phyloP scores from a whole-genome alignment of 192 early-diverging fungal genomes.

The Coemansia sp. region DNA sequence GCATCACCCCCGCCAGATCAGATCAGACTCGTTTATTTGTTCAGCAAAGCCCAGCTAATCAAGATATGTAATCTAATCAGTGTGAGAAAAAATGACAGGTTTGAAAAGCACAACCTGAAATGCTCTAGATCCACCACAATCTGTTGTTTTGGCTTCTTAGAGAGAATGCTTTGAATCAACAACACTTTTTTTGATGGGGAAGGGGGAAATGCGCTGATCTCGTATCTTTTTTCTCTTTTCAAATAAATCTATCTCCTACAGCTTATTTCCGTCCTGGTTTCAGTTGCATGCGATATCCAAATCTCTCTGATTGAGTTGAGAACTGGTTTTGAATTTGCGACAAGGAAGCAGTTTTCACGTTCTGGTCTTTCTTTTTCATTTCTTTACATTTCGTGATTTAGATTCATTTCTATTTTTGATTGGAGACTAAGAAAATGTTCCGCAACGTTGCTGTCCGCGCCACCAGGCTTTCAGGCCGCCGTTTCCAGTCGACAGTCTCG shows the following conservation, averaged over 20 bases:
- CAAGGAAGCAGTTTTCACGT: background rate
- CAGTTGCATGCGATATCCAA: background rate
- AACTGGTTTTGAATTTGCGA: slow-evolving; percentile 2
- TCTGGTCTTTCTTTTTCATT: background rate
- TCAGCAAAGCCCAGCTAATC: too few species aligned
- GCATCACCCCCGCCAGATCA: too few species aligned
- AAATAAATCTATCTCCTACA: background rate
- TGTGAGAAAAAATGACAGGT: background rate
- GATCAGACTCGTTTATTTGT: too few species aligned
- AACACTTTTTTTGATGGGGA: background rate
- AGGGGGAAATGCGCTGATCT: slow-evolving; percentile 5
- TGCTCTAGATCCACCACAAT: background rate
- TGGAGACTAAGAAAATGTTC: slow-evolving; percentile 54
- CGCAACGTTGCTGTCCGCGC: slow-evolving; percentile 61
- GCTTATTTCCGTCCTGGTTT: background rate
- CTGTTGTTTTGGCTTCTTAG: background rate
- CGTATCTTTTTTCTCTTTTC: background rate
- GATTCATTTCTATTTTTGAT: slow-evolving; percentile 1
- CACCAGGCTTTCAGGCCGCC: slow-evolving; percentile 62
- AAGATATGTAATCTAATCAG: too few species aligned
- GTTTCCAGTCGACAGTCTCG: slow-evolving; percentile 55
- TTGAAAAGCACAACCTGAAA: background rate
- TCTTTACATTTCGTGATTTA: slow-evolving; percentile 10
- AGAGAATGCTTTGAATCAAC: slow-evolving; percentile 3
- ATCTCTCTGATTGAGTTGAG: background rate